These are phyloP conservation scores for Kregervanrija fluxuum DNA, from an alignment of 805 yeast genomes.

Conservation along the genomic window DNA sequence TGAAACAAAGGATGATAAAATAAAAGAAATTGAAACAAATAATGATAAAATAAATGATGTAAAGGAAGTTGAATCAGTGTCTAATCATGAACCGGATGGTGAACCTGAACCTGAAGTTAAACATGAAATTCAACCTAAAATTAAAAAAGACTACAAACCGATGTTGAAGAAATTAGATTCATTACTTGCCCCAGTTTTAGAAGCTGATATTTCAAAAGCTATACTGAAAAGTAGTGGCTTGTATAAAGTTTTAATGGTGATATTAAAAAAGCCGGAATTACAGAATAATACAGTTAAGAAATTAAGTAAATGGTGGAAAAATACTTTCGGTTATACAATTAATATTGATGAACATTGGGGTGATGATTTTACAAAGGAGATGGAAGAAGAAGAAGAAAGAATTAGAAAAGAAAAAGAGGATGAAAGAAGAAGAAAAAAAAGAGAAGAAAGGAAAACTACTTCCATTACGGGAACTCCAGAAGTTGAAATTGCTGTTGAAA, in stretches of 20 bases:
- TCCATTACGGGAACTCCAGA: slow-evolving; percentile 3
- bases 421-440: slow-evolving; percentile 33
- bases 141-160: slow-evolving; percentile 13
- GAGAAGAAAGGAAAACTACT: slow-evolving; percentile 21
- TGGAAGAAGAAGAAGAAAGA: slow-evolving; percentile 15
- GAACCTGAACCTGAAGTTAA: background rate
- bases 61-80: background rate
- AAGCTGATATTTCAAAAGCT: slow-evolving; percentile 21
- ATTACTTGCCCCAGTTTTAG: slow-evolving; percentile 19
- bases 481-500: background rate
- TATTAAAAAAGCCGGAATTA: slow-evolving; percentile 32
- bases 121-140: background rate
- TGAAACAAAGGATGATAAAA: background rate
- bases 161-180: slow-evolving; percentile 16
- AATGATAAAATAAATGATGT: background rate
- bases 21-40: background rate
- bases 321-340: slow-evolving; percentile 23
- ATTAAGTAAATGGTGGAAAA: slow-evolving; percentile 15
- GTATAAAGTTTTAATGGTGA: slow-evolving; percentile 24
- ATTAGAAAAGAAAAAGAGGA: slow-evolving; percentile 15
- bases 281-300: slow-evolving; percentile 12
- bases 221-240: slow-evolving; percentile 26
- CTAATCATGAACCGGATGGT: background rate
- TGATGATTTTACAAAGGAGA: slow-evolving; percentile 19
- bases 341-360: slow-evolving; percentile 23